Evolutionary conservation across 2,329 filamentous ascomycete species (phyloP), one percentile per base, ranked within the genome.

Genomic region (Pyrenophora teres): DNA sequence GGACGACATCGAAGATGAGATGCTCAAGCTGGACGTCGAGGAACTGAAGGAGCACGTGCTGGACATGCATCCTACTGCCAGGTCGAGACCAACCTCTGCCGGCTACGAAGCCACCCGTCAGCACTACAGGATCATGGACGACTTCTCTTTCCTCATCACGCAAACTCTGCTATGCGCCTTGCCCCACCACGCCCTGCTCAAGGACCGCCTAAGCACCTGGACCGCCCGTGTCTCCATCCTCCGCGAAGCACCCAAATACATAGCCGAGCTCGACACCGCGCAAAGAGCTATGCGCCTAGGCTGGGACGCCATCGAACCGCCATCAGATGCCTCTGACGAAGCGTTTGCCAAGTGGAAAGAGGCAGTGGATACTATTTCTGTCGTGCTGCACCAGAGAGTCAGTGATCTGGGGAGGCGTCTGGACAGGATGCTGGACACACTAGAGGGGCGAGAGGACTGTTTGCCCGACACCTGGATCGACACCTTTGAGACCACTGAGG

Each of bases 21-120:
- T 94, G 76, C 84, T 89, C 49, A 81, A 83, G 33, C 77, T 94
- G 44, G 84, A 89, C 46, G 79, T 95, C 33, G 90, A 97, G 66
- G 91, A 95, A 58, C 86, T 99, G 69, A 97, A 99, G 77, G 85
- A 83, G 38, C 89, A 93, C 67, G 89, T 97, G 60, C 78, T 97
- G 57, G 86, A 88, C 72, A 89, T 89, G 65, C 89, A 96, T 88
- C 70, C 69, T 72, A 80, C 57, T 64, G 76, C 65, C 49, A 72
- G 68, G 39, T 75, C 74, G 39, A 69, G 71, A 77, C 83, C 76
- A 36, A 70, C 75, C 13, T 80, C 78, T 41, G 74, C 69, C 23
- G 68, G 71, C 54, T 68, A 71, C 52, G 66, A 59, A 30, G 62
- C 63, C 4, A 56, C 27, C 18, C 64, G 69, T 40, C 65, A 63